Conservation (phyloP, 176 grass and related monocot genomes). For the Chloris gayana region DNA sequence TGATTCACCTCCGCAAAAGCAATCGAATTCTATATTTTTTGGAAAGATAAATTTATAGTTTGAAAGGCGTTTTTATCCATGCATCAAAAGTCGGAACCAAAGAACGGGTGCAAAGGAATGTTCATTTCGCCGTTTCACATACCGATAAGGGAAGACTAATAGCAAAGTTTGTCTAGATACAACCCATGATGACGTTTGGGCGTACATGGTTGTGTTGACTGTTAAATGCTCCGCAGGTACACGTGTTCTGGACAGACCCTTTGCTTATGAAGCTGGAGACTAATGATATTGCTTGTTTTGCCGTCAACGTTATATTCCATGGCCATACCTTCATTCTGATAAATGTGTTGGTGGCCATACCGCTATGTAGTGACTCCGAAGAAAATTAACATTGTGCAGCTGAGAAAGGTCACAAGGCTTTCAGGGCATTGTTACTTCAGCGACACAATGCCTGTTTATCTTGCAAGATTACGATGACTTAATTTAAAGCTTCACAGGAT, state of each 20-base stretch:
- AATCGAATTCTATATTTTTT: neutral
- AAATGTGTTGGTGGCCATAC: neutral
- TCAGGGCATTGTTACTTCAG: constrained; percentile 16
- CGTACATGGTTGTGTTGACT: neutral
- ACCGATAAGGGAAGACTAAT: neutral
- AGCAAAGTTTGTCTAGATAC: constrained; percentile 28
- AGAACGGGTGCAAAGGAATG: constrained; percentile 4
- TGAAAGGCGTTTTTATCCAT: neutral
- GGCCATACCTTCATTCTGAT: neutral
- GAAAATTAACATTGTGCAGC: neutral
- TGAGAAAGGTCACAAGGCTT: neutral
- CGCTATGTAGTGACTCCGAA: neutral
- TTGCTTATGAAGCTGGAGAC: constrained; percentile 32
- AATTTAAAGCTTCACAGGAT: constrained; percentile 15
- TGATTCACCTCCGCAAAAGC: neutral
- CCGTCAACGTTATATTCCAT: neutral
- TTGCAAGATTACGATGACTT: constrained; percentile 17
- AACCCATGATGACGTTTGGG: constrained; percentile 2
- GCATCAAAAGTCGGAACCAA: neutral
- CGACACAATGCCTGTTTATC: constrained; percentile 28
- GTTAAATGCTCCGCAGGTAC: neutral
- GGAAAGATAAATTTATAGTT: neutral
- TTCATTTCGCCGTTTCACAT: constrained; percentile 22
- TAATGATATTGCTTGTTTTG: constrained; percentile 17
- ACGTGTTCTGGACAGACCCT: neutral